Base-by-base conservation (phyloP, 371 early-diverging fungal species). In the Mortierella sp. region DNA sequence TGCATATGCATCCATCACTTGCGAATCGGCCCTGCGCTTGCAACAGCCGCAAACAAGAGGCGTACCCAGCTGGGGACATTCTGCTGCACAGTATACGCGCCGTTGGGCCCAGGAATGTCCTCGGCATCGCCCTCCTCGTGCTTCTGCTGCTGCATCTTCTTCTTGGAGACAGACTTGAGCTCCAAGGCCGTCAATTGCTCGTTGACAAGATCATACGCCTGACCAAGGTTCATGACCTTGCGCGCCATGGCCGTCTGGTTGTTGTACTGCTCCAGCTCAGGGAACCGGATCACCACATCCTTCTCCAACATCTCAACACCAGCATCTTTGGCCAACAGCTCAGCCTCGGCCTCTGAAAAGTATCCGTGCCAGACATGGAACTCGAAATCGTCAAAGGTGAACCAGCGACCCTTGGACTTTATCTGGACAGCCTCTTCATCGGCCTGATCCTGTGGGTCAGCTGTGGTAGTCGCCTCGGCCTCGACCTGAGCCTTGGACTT, bases 361-460 rank as follows among this genome's bases (percentile, higher is more conserved):
- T 86, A 77, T 0, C 86, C 86, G 37, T 86, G 82, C 86, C 86
- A 86, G 70, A 86, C 71, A 72, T 86, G 86, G 48, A 86, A 82
- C n/a, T 79, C 72, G 0, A 59, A 26, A 40, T 86, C 86, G 46
- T 82, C 80, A 72, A 86, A 86, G 0, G 82, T 82, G 75, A 74
- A 82, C 86, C 86, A 86, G 44, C 82, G 82, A 67, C 86, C 86
- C 34, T 79, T 82, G 50, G 86, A 86, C 43, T 71, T 77, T 69
- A 86, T 86, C 59, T 81, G 26, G 31, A 74, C 21, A 19, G 78
- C 37, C 19, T 34, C 34, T 3, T 34, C 51, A 54, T 51, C 26
- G 24, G 6, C 40, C 40, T 19, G 40, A 40, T 8, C 48, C 40
- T 43, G 73, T 26, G 14, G 14, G 28, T 53, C 13, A n/a, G 73